Evolutionary conservation across 306 rosid species (phyloP).

Genomic region (Prunus davidiana): DNA sequence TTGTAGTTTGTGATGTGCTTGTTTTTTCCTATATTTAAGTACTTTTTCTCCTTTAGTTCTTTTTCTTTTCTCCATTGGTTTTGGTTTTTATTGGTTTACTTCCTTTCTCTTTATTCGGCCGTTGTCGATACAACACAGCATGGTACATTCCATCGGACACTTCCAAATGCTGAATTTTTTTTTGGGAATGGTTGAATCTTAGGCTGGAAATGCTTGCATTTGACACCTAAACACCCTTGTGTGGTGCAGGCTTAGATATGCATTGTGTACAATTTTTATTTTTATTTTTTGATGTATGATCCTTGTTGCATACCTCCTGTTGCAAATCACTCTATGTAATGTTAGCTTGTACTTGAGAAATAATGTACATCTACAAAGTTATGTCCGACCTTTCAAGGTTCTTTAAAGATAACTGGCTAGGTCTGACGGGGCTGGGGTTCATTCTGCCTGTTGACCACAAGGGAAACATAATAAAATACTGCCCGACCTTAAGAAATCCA

Average conservation of each 20-base stretch:
- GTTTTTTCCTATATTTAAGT: neutral
- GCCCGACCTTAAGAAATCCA: neutral
- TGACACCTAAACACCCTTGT: neutral
- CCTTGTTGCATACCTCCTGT: neutral
- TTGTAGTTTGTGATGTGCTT: neutral
- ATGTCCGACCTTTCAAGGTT: neutral
- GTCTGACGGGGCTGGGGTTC: neutral
- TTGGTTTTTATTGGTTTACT: neutral
- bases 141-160: neutral
- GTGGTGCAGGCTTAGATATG: neutral
- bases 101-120: neutral
- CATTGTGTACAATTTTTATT: neutral
- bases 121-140: neutral
- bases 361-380: neutral
- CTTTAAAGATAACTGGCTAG: neutral
- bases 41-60: neutral
- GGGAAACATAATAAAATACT: neutral
- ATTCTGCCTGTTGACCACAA: neutral
- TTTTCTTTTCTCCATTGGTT: neutral
- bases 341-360: neutral
- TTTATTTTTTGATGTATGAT: neutral
- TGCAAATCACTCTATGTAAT: neutral
- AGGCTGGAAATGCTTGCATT: neutral
- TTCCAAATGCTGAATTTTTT: neutral
- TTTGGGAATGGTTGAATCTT: conserved; percentile 7